Evolutionary conservation across 1,284 basidiomycete species (phyloP).

Genomic region (Malassezia caprae): DNA sequence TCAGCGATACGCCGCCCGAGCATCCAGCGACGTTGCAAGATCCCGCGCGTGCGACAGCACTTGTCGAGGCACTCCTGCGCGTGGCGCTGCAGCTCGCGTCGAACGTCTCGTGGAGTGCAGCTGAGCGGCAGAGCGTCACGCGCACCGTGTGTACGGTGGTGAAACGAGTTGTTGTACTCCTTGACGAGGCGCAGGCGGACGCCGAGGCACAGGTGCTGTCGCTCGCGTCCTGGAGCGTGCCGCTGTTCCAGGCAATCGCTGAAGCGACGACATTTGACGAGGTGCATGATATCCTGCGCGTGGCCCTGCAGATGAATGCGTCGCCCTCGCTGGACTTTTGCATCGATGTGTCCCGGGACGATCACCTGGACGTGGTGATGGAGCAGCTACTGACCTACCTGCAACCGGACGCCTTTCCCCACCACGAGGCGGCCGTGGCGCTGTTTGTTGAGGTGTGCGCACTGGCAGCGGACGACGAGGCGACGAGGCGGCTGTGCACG

Average conservation of each 20-base stretch:
- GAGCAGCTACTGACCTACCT: conserved; percentile 65
- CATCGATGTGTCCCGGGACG: background rate
- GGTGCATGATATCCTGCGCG: background rate
- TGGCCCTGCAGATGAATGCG: background rate
- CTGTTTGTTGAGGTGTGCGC: conserved; percentile 62
- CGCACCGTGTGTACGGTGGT: background rate
- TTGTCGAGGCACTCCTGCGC: conserved; percentile 17
- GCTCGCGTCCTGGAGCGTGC: background rate
- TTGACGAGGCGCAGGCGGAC: conserved; percentile 10
- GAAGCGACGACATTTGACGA: background rate
- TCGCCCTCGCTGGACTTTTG: background rate
- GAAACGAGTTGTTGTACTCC: conserved; percentile 1
- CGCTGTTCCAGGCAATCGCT: background rate
- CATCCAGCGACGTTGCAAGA: conserved; percentile 17
- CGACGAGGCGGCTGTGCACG: conserved; percentile 19
- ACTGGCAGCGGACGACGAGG: conserved; percentile 9
- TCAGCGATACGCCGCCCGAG: background rate
- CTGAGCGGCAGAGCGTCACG: background rate
- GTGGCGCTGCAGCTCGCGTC: conserved; percentile 13
- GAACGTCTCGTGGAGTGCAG: background rate
- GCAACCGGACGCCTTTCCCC: conserved; percentile 58
- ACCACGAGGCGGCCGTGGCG: conserved; percentile 70
- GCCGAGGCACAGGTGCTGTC: background rate
- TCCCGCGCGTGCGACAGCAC: conserved; percentile 10
- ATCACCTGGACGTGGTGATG: background rate